phyloP scores from a whole-genome alignment of 345 rosid species.

The Ricinus communis region DNA sequence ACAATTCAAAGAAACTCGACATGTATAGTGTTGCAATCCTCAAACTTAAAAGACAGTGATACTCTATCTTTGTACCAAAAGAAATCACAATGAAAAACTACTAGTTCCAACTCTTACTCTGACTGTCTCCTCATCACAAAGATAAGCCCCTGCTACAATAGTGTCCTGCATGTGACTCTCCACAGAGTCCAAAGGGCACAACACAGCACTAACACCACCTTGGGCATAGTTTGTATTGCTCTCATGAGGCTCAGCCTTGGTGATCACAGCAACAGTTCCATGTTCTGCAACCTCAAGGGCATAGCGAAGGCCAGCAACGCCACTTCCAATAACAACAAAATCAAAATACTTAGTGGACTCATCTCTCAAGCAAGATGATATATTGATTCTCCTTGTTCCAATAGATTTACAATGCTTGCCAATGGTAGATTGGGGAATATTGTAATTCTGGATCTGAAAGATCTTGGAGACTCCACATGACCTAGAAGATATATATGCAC shows the following conservation, averaged over 20 bases:
- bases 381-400: constrained; percentile 25
- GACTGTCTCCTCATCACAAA: constrained; percentile 93
- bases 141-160: constrained; percentile 90
- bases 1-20: constrained; percentile 7
- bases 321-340: constrained; percentile 92
- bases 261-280: constrained; percentile 89
- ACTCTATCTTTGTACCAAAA: not conserved
- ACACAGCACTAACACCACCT: constrained; percentile 97
- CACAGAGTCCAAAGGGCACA: constrained; percentile 90
- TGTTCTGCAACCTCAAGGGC: constrained; percentile 91
- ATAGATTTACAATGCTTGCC: constrained; percentile 35
- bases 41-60: not conserved
- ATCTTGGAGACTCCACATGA: constrained; percentile 50
- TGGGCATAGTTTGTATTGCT: constrained; percentile 97
- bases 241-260: constrained; percentile 97
- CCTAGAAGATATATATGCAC: constrained; percentile 40
- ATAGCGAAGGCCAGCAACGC: constrained; percentile 93
- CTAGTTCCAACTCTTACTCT: constrained; percentile 53
- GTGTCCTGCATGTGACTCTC: constrained; percentile 99
- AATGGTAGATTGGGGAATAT: constrained; percentile 25
- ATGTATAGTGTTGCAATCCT: not conserved
- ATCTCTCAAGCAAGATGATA: constrained; percentile 41
- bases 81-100: not conserved
- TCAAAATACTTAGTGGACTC: constrained; percentile 73
- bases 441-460: constrained; percentile 42